Percentiles rank a stretch among this genome's conserved stretches.
Conservation (phyloP, 257 asterid species). For the Solanum pimpinellifolium region DNA sequence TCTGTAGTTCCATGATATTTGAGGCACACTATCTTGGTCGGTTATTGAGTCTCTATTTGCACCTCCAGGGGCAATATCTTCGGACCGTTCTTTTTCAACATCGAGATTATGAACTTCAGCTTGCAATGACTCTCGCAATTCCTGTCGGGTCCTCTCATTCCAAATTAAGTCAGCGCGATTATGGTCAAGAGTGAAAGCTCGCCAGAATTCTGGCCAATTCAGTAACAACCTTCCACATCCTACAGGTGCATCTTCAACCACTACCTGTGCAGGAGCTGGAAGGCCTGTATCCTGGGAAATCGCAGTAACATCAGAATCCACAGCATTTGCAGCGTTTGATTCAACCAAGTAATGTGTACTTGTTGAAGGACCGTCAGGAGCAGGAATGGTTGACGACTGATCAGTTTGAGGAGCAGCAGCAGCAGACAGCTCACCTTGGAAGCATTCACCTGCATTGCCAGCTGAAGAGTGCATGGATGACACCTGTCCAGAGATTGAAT, state of each 20-base stretch:
- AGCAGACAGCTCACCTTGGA: slow-evolving; percentile 27
- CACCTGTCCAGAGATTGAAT: slow-evolving; percentile 29
- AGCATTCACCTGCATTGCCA: slow-evolving; percentile 30
- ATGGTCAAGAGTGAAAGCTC: slow-evolving; percentile 91
- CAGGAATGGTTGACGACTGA: slow-evolving; percentile 25
- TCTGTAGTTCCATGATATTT: slow-evolving; percentile 91
- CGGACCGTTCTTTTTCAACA: slow-evolving; percentile 91
- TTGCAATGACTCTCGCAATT: slow-evolving; percentile 81
- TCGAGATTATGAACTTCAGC: slow-evolving; percentile 96
- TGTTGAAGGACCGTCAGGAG: slow-evolving; percentile 28
- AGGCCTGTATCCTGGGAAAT: slow-evolving; percentile 43
- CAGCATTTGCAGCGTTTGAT: slow-evolving; percentile 28
- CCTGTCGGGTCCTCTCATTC: slow-evolving; percentile 99
- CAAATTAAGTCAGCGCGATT: slow-evolving; percentile 97
- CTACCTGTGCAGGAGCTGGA: slow-evolving; percentile 97
- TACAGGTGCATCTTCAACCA: slow-evolving; percentile 69
- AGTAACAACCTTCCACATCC: slow-evolving; percentile 95
- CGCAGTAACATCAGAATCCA: slow-evolving; percentile 35
- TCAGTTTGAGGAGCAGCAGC: slow-evolving; percentile 33
- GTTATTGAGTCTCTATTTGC: slow-evolving; percentile 39
- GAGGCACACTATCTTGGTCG: slow-evolving; percentile 61
- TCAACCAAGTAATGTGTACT: slow-evolving; percentile 29
- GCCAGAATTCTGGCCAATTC: slow-evolving; percentile 98
- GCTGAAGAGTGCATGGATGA: slow-evolving; percentile 26
- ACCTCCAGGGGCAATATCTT: slow-evolving; percentile 86